A percentile compares a stretch with the other conserved stretches of the same genome.
Conservation (phyloP, 2,329 filamentous ascomycete species). For the Fusarium penzigii region DNA sequence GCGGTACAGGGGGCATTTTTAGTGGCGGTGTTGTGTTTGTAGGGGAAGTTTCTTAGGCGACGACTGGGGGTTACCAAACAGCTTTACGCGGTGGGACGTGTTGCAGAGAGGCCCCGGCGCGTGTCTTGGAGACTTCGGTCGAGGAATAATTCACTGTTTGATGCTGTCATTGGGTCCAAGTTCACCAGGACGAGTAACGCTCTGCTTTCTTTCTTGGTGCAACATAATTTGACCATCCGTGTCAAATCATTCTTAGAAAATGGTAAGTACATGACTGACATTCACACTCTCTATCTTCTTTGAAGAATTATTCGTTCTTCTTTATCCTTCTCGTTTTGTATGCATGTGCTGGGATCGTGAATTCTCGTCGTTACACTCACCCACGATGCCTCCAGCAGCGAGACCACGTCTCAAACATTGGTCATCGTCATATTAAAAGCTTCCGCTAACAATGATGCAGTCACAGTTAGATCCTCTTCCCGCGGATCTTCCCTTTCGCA, state of each 20-base stretch:
- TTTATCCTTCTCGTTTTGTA: background rate
- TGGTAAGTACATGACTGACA: background rate
- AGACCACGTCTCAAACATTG: background rate
- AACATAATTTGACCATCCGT: background rate
- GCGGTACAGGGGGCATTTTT: background rate
- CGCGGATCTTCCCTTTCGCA: constrained; percentile 81
- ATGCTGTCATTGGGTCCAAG: background rate
- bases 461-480: constrained; percentile 90
- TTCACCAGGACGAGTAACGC: background rate
- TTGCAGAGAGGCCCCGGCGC: background rate
- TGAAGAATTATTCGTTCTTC: background rate
- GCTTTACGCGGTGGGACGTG: background rate
- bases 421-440: background rate
- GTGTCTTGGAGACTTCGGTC: background rate
- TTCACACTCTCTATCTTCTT: background rate
- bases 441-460: constrained; percentile 54
- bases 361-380: too few relatives aligned
- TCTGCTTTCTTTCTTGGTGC: background rate
- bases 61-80: background rate
- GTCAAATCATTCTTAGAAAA: background rate
- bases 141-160: background rate
- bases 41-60: background rate
- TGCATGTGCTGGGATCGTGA: too few relatives aligned
- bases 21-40: constrained; percentile 6
- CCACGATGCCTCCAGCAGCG: too few relatives aligned